A percentile compares a stretch with the other conserved stretches of the same genome.
phyloP scores from a whole-genome alignment of 805 yeast genomes.

The Ogataea corticis region DNA sequence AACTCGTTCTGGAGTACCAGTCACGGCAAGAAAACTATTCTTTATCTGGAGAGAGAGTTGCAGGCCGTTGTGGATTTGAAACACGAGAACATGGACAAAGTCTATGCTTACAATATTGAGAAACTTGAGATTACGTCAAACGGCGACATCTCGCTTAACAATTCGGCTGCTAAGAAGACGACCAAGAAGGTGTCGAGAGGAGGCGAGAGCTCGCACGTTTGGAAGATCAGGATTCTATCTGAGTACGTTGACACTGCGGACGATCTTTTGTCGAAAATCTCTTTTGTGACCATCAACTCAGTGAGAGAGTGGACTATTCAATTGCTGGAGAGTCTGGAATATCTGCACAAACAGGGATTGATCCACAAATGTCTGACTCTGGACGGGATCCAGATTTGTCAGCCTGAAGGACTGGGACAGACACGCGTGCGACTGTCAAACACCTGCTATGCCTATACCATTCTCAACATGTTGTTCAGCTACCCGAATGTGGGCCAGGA shows the following conservation, averaged over 20 bases:
- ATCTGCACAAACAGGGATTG: slow-evolving; percentile 80
- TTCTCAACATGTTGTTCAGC: slow-evolving; percentile 39
- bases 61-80: slow-evolving; percentile 56
- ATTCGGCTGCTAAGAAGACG: slow-evolving; percentile 34
- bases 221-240: slow-evolving; percentile 70
- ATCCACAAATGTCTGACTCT: slow-evolving; percentile 69
- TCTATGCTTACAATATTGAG: slow-evolving; percentile 76
- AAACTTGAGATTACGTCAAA: slow-evolving; percentile 38
- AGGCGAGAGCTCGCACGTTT: slow-evolving; percentile 38
- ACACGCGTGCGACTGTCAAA: slow-evolving; percentile 59
- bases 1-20: slow-evolving; percentile 69
- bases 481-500: slow-evolving; percentile 32
- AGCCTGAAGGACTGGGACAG: slow-evolving; percentile 52
- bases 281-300: slow-evolving; percentile 64
- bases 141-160: slow-evolving; percentile 33
- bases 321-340: slow-evolving; percentile 80
- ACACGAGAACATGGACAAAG: slow-evolving; percentile 64
- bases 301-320: slow-evolving; percentile 91
- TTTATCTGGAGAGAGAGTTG: slow-evolving; percentile 74
- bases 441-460: slow-evolving; percentile 57
- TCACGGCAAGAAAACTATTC: slow-evolving; percentile 71
- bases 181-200: slow-evolving; percentile 30
- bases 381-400: slow-evolving; percentile 55
- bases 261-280: slow-evolving; percentile 67
- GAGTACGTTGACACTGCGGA: slow-evolving; percentile 61